These are phyloP conservation scores for Cucumis variabilis DNA, from an alignment of 331 rosid genomes.

Conservation along the genomic window DNA sequence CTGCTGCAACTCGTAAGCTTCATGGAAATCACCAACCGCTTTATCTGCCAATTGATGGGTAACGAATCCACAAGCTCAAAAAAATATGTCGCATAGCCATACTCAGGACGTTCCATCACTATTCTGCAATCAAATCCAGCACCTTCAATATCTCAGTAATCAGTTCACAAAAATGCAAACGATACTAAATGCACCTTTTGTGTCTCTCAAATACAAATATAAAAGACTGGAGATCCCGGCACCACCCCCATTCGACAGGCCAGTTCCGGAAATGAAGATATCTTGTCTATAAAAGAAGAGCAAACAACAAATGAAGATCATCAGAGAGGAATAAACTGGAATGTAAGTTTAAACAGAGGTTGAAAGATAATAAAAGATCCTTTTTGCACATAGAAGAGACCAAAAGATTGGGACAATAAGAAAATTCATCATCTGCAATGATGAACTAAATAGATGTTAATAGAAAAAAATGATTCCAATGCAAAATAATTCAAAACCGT, in stretches of 20 bases:
- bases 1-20: conserved; percentile 79
- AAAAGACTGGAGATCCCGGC: conserved; percentile 92
- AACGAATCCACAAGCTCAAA: conserved; percentile 78
- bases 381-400: too few species aligned
- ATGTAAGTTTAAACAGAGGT: too few species aligned
- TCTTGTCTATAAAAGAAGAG: conserved; percentile 55
- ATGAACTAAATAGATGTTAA: too few species aligned
- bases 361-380: too few species aligned
- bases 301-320: not conserved
- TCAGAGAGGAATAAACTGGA: not conserved
- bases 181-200: conserved; percentile 65
- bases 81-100: conserved; percentile 94
- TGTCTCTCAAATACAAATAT: conserved; percentile 86
- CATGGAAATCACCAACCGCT: conserved; percentile 89
- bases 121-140: conserved; percentile 62
- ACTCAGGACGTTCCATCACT: conserved; percentile 95
- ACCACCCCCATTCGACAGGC: conserved; percentile 99
- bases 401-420: not conserved
- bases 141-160: conserved; percentile 27
- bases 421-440: too few species aligned
- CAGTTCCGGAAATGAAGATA: conserved; percentile 74
- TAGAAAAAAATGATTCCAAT: too few species aligned
- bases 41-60: conserved; percentile 87
- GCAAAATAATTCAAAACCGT: too few species aligned
- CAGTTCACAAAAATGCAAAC: not conserved